Percentiles rank a stretch among this genome's conserved stretches.
phyloP scores from a whole-genome alignment of 768 basidiomycete species.

The Pleurotus eryngii region DNA sequence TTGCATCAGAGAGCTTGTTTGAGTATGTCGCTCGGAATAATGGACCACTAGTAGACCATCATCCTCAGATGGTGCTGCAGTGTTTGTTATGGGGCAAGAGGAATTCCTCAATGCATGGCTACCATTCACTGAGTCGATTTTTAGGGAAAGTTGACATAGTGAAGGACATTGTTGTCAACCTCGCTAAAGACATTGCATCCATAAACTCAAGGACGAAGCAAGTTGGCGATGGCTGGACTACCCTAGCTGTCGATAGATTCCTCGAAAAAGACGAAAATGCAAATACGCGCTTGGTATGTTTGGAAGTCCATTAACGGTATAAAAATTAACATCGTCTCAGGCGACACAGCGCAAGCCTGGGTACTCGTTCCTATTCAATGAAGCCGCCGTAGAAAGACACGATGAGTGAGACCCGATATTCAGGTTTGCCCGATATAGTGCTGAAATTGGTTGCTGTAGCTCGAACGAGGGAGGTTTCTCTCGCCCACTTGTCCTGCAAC shows the following conservation, averaged over 20 bases:
- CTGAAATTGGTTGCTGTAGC: conserved; percentile 27
- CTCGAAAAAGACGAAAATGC: conserved; percentile 31
- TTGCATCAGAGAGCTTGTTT: conserved; percentile 53
- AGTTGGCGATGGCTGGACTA: conserved; percentile 34
- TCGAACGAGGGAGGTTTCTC: conserved; percentile 57
- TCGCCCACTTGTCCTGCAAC: conserved; percentile 50
- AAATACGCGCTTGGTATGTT: conserved; percentile 14
- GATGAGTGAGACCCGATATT: conserved; percentile 12
- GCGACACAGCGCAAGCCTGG: too few relatives aligned
- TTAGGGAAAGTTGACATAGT: conserved; percentile 83
- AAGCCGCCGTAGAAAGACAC: conserved; percentile 33
- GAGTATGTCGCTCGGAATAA: conserved; percentile 80
- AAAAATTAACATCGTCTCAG: too few relatives aligned
- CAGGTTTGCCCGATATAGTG: neutral
- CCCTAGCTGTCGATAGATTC: conserved; percentile 58
- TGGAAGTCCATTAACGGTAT: neutral
- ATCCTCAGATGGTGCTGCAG: conserved; percentile 90
- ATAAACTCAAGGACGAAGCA: conserved; percentile 18
- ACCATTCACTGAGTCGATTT: neutral
- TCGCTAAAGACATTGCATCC: conserved; percentile 42
- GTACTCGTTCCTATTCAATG: conserved; percentile 55
- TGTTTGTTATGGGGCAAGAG: conserved; percentile 84
- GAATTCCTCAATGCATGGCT: neutral
- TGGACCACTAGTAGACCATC: conserved; percentile 86
- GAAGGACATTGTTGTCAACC: conserved; percentile 72